Evolutionary conservation across 1,139 yeast genomes (phyloP).

Genomic region (Pichia norvegensis): DNA sequence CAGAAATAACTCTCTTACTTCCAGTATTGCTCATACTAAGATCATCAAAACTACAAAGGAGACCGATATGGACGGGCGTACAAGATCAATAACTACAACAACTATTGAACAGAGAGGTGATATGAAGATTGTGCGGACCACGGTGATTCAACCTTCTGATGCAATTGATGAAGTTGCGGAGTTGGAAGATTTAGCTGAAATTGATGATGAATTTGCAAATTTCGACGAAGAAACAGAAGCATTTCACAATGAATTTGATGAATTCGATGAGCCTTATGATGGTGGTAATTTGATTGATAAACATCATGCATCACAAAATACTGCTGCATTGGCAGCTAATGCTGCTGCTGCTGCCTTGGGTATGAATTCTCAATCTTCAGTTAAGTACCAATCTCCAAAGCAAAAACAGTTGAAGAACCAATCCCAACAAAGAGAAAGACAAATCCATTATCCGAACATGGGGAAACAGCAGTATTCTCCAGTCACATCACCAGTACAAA

Average conservation of each 20-base stretch:
- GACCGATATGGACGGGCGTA: constrained; percentile 27
- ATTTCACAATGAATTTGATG: neutral
- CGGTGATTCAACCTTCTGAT: constrained; percentile 14
- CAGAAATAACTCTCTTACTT: constrained; percentile 24
- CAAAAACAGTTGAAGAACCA: neutral
- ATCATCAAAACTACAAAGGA: constrained; percentile 26
- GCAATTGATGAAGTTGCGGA: constrained; percentile 16
- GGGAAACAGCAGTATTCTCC: neutral
- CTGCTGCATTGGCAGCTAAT: constrained; percentile 6
- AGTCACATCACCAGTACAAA: neutral
- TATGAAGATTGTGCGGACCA: constrained; percentile 28
- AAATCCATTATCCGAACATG: neutral
- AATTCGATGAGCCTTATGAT: neutral
- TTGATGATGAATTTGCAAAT: constrained; percentile 11
- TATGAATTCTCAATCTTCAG: neutral
- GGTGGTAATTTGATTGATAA: neutral
- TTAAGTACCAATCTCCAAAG: neutral
- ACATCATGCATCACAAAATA: constrained; percentile 6
- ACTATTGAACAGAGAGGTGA: constrained; percentile 28
- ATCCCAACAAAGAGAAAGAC: neutral
- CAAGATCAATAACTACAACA: constrained; percentile 28
- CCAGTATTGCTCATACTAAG: constrained; percentile 22
- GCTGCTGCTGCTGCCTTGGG: constrained; percentile 1
- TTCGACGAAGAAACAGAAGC: neutral
- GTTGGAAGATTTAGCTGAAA: constrained; percentile 15